Conservation (phyloP, 208 protist species). For the Trypanosoma avium region DNA sequence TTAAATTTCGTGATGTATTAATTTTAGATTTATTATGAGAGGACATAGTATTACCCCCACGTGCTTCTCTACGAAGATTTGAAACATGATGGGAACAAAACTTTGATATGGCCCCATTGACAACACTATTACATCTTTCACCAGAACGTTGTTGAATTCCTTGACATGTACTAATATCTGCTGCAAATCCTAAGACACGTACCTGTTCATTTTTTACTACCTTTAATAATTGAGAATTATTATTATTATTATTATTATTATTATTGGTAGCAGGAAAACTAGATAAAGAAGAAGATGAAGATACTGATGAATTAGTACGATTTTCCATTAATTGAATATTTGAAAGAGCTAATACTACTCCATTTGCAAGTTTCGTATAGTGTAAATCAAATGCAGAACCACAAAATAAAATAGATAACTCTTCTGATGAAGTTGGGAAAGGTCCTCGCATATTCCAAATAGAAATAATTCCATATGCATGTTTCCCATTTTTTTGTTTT, state of each 20-base stretch:
- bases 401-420: slow-evolving; percentile 61
- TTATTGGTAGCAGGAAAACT: background rate
- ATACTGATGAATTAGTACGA: background rate
- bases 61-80: slow-evolving; percentile 46
- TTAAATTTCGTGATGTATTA: background rate
- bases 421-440: slow-evolving; percentile 36
- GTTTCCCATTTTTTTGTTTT: slow-evolving; percentile 41
- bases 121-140: slow-evolving; percentile 49
- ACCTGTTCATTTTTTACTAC: slow-evolving; percentile 37
- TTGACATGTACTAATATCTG: slow-evolving; percentile 60
- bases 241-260: background rate
- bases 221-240: slow-evolving; percentile 30
- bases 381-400: slow-evolving; percentile 61
- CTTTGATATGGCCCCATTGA: slow-evolving; percentile 47
- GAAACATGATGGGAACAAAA: slow-evolving; percentile 54
- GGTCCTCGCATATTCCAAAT: slow-evolving; percentile 69
- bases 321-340: slow-evolving; percentile 31
- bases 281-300: background rate
- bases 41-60: slow-evolving; percentile 4
- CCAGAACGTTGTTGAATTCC: slow-evolving; percentile 36
- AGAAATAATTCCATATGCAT: slow-evolving; percentile 48
- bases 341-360: slow-evolving; percentile 59
- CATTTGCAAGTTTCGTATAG: slow-evolving; percentile 47
- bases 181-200: slow-evolving; percentile 62
- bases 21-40: background rate